phyloP scores from a whole-genome alignment of 176 grass and related monocot species.

The Miscanthus lutarioriparius region DNA sequence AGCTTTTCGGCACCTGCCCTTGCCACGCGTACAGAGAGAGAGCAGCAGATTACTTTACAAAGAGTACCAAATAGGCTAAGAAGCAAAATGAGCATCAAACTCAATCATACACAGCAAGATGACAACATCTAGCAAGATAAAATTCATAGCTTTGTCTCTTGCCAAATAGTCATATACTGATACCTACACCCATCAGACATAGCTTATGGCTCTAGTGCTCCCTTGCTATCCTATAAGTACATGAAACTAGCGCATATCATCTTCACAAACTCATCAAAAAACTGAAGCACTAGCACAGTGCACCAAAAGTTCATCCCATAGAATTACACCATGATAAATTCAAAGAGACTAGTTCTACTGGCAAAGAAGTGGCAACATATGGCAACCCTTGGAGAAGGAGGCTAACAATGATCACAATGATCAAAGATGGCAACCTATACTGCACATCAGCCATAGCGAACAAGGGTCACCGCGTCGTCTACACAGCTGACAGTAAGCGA shows the following conservation, averaged over 20 bases:
- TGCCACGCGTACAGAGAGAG: no score
- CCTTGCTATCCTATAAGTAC: slow-evolving; percentile 41
- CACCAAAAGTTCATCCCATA: slow-evolving; percentile 19
- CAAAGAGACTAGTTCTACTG: slow-evolving; percentile 47
- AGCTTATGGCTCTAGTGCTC: slow-evolving; percentile 14
- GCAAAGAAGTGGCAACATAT: slow-evolving; percentile 50
- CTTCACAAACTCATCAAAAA: slow-evolving; percentile 36
- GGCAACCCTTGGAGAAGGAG: slow-evolving; percentile 35
- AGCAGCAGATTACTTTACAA: no score
- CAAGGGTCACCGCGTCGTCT: slow-evolving; percentile 53
- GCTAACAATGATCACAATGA: neutral
- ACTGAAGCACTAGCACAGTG: slow-evolving; percentile 26
- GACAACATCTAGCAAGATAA: slow-evolving; percentile 22
- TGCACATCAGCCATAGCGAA: slow-evolving; percentile 31
- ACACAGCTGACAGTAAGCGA: slow-evolving; percentile 44
- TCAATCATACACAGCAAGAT: slow-evolving; percentile 39
- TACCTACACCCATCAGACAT: slow-evolving; percentile 14
- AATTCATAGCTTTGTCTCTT: slow-evolving; percentile 20
- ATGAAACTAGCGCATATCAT: neutral
- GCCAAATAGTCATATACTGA: slow-evolving; percentile 32
- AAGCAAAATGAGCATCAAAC: slow-evolving; percentile 32
- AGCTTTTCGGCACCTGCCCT: no score
- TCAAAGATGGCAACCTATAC: slow-evolving; percentile 12
- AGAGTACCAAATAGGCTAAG: slow-evolving; percentile 32
- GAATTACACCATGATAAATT: slow-evolving; percentile 37